Conservation (phyloP, 495 filamentous ascomycete species). For the Coniosporium apollinis region DNA sequence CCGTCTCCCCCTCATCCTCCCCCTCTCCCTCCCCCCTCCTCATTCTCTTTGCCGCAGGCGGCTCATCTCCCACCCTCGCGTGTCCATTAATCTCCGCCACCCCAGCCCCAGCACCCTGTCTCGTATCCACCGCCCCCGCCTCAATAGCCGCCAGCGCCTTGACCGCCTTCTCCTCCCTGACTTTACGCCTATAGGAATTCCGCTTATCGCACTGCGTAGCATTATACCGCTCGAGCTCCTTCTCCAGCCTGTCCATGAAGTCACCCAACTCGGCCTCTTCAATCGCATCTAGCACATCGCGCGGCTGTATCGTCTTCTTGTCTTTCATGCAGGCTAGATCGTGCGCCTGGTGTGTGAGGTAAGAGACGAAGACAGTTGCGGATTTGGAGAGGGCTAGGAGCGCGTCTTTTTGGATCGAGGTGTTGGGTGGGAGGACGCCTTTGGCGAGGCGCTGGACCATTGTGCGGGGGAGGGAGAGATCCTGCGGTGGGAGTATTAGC, state of each 20-base stretch:
- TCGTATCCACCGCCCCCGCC: constrained; percentile 4
- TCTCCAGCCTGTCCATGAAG: constrained; percentile 48
- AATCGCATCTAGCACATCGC: constrained; percentile 69
- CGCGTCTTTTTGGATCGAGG: constrained; percentile 86
- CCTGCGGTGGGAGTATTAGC: constrained; percentile 32
- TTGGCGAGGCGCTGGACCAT: constrained; percentile 87
- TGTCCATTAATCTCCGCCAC: constrained; percentile 2
- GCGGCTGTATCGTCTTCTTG: constrained; percentile 73
- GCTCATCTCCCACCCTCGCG: constrained; percentile 9
- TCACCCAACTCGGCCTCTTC: constrained; percentile 68
- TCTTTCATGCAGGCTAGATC: constrained; percentile 45
- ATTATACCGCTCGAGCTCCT: constrained; percentile 44
- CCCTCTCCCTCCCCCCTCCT: constrained; percentile 7
- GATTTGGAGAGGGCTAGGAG: constrained; percentile 81
- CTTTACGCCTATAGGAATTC: constrained; percentile 37
- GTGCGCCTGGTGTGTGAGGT: constrained; percentile 58
- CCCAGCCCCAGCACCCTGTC: background rate
- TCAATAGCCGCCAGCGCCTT: constrained; percentile 12
- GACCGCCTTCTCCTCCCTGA: constrained; percentile 29
- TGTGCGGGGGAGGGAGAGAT: constrained; percentile 82
- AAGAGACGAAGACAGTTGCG: constrained; percentile 86
- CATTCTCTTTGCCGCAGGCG: constrained; percentile 20
- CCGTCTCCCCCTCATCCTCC: constrained; percentile 10
- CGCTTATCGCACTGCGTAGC: constrained; percentile 49
- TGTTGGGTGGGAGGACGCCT: constrained; percentile 90